These are phyloP conservation scores for Chalciporus pseudorubinellus DNA, from an alignment of 768 basidiomycete species.

Conservation along the genomic window DNA sequence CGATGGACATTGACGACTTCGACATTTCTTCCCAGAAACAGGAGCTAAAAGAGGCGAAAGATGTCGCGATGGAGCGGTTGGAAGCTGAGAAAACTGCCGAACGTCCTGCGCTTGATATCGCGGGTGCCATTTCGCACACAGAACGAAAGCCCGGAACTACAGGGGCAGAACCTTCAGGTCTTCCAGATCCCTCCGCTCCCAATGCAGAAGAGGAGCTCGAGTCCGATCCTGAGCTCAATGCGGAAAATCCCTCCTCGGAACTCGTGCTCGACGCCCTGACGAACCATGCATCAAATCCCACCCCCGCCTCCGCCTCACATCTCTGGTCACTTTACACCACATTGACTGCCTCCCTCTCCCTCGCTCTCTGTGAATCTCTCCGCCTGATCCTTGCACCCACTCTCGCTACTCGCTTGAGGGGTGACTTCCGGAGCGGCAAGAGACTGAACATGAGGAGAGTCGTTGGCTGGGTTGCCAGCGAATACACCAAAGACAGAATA, in stretches of 20 bases:
- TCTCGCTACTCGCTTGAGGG: constrained; percentile 86
- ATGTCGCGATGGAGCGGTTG: constrained; percentile 26
- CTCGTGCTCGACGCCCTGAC: constrained; percentile 20
- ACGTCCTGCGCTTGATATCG: constrained; percentile 33
- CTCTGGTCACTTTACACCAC: constrained; percentile 94
- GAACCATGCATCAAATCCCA: constrained; percentile 21
- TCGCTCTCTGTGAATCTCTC: constrained; percentile 91
- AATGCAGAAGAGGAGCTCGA: constrained; percentile 29
- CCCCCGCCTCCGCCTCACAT: constrained; percentile 45
- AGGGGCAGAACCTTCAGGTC: constrained; percentile 6
- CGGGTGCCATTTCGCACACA: constrained; percentile 46
- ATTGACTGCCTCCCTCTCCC: constrained; percentile 87
- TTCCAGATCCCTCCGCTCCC: constrained; percentile 26
- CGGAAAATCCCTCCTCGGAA: constrained; percentile 13
- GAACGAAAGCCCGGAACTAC: constrained; percentile 17
- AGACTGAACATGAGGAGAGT: constrained; percentile 99
- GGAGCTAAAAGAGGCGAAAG: constrained; percentile 26
- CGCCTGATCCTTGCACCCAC: constrained; percentile 96
- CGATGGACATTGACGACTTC: constrained; percentile 51
- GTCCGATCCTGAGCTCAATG: constrained; percentile 16
- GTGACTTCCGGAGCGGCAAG: constrained; percentile 97
- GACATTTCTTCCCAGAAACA: constrained; percentile 9
- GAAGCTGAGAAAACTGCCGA: constrained; percentile 28
- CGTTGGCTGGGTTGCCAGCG: constrained; percentile 95
- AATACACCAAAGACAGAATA: constrained; percentile 99